Evolutionary conservation across 768 basidiomycete genomes (phyloP).

Genomic region (Postia placenta): DNA sequence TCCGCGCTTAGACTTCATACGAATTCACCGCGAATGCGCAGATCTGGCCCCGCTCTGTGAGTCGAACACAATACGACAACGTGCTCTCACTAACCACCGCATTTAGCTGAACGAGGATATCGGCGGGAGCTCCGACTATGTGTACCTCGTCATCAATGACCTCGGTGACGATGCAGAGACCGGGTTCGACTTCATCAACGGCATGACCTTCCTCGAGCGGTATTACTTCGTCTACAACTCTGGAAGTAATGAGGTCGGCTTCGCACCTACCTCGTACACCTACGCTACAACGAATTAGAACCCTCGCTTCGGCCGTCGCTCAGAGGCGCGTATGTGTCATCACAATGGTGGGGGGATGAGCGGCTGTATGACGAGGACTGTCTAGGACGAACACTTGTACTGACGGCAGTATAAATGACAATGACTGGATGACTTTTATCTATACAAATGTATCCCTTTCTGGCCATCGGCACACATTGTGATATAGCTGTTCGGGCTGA

Average conservation of each 20-base stretch:
- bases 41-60: conserved; percentile 48
- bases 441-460: too few relatives aligned
- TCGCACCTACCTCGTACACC: conserved; percentile 35
- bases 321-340: conserved; percentile 18
- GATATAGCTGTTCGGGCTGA: too few relatives aligned
- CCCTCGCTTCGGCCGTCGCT: too few relatives aligned
- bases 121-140: conserved; percentile 37
- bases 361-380: too few relatives aligned
- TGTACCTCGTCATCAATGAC: conserved; percentile 34
- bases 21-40: conserved; percentile 60
- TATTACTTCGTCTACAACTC: conserved; percentile 41
- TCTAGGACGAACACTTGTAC: too few relatives aligned
- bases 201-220: conserved; percentile 29
- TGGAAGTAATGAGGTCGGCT: conserved; percentile 31
- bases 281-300: conserved; percentile 25
- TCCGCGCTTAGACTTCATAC: conserved; percentile 34
- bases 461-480: too few relatives aligned
- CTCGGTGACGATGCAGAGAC: conserved; percentile 34
- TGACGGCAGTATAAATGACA: too few relatives aligned
- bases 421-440: too few relatives aligned
- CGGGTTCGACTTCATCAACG: conserved; percentile 48
- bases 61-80: too few relatives aligned
- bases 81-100: not conserved
- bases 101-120: conserved; percentile 46
- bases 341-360: too few relatives aligned